Percentiles rank a stretch among this genome's conserved stretches.
phyloP scores from a whole-genome alignment of 2,329 filamentous ascomycete genomes.

The Fonsecaea nubica region DNA sequence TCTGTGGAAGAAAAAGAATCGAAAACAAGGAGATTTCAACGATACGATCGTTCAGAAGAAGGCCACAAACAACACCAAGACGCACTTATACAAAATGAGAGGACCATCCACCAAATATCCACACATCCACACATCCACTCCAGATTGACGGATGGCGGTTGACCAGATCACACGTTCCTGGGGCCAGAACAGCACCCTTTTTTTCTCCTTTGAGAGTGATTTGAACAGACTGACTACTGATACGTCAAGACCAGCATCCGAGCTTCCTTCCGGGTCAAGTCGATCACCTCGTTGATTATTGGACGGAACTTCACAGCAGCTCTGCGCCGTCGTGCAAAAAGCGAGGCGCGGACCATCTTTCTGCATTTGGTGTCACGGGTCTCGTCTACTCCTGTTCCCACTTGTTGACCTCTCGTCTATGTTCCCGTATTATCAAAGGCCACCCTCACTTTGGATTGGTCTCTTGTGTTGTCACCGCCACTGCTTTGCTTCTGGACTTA shows the following conservation, averaged over 20 bases:
- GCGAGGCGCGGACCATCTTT: conserved; percentile 1
- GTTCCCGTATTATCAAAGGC: background rate
- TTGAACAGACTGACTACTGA: background rate
- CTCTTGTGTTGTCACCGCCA: background rate
- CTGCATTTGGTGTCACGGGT: conserved; percentile 2
- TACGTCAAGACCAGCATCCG: background rate
- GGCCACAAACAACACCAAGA: background rate
- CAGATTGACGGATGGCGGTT: background rate
- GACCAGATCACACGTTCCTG: background rate
- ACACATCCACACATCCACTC: background rate
- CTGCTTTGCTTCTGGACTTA: background rate
- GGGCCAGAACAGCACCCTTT: background rate
- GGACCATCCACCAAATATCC: background rate
- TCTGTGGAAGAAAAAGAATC: background rate
- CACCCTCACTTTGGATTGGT: background rate
- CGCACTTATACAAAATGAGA: background rate
- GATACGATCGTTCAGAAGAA: background rate
- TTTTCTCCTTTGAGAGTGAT: background rate
- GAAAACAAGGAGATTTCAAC: background rate
- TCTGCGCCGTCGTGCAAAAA: conserved; percentile 1
- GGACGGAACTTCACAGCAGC: background rate
- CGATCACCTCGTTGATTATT: background rate
- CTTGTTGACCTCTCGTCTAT: background rate
- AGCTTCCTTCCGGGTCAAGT: background rate
- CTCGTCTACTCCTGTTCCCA: background rate